Base-by-base conservation (phyloP, 176 grass and related monocot genomes). In the Pharus latifolius region DNA sequence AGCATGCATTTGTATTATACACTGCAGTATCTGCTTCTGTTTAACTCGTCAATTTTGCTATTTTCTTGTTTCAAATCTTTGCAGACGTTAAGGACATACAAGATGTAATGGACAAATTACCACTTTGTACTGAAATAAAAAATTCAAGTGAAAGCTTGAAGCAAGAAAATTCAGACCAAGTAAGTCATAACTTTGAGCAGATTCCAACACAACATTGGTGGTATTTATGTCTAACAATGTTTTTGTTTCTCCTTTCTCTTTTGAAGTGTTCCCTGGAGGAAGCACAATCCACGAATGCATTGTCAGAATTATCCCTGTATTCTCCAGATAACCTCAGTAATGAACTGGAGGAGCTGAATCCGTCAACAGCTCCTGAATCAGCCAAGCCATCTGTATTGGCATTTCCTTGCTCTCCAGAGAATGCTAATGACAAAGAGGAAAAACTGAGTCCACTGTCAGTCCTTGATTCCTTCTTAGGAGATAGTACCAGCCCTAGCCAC, bases 371-470 rank as follows among this genome's bases (percentile, higher is more conserved):
- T 42, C 34, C 65, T 68, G 44, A 23, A 88, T 32, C 49, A 74
- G 27, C 57, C 50, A 83, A 77, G 43, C 75, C 89, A 73, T 68
- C 65, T 53, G 34, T 83, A 60, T 49, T 73, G 70, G 56, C 70
- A 73, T 80, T 75, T 63, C 16, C 56, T 46, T 71, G 63, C 38
- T 80, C 60, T 4, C 28, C 47, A 0, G 84, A 85, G 65, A 88
- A 40, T 70, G 51, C 56, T 56, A 56, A 77, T 76, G 80, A 82
- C n/a, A 90, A 78, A 60, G 78, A 82, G 26, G 74, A 67, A 38
- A 73, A 72, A 76, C 56, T 76, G 72, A 88, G 89, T 44, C 74
- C 89, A 35, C 72, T 76, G 25, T 85, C 79, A 6, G 57, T 93
- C 62, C 82, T 86, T 48, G 90, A 83, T 49, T 52, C 63, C 56